Base-by-base conservation (phyloP, 2,329 filamentous ascomycete genomes). In the Arachnopeziza araneosa region DNA sequence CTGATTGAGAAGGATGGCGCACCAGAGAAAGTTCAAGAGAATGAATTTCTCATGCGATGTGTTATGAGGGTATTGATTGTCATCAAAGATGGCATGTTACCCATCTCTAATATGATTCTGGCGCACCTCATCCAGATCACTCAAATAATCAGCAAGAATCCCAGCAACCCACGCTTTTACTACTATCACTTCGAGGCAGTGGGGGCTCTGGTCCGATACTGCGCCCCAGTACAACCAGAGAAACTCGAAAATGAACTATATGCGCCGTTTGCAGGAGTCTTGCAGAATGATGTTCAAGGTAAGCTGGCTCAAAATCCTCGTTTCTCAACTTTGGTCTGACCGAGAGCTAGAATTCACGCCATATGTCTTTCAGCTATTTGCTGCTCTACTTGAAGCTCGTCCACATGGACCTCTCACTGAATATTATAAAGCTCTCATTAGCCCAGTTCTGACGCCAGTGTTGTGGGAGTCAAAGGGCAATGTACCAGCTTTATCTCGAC, bases 181-280 rank as follows among this genome's bases (percentile, higher is more conserved):
- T 99, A 99, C 79, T 99, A 93, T 75, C 91, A 96, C 73, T 99
- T 99, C 64, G 95, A 99, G 77, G 90, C 91, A 2, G 79, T 99
- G 52, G 95, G 95, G 36, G 93, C 95, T 19, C 81, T 99, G 54
- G 90, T 98, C 59, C 85, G 79, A 76, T 91, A 82, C 80, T 87
- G 81, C 76, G 90, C 80, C 71, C 88, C 77, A 63, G 80, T 81
- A 2, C 84, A 90, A 65, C 85, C 90, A 10, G 82, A 85, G 26
- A 86, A 89, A 68, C 83, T 98, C 55, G 91, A 97, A 71, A 82
- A 87, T 62, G 86, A 86, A 60, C 80, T 99, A 1, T 97, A 95
- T 79, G 80, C 85, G 57, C 90, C 93, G 0, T 95, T 98, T 72
- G 87, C 91, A 60, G 81, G 82, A 59, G 88, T 97, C 55, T 80